Evolutionary conservation across 345 rosid genomes (phyloP).

Genomic region (Ceriops zippeliana): DNA sequence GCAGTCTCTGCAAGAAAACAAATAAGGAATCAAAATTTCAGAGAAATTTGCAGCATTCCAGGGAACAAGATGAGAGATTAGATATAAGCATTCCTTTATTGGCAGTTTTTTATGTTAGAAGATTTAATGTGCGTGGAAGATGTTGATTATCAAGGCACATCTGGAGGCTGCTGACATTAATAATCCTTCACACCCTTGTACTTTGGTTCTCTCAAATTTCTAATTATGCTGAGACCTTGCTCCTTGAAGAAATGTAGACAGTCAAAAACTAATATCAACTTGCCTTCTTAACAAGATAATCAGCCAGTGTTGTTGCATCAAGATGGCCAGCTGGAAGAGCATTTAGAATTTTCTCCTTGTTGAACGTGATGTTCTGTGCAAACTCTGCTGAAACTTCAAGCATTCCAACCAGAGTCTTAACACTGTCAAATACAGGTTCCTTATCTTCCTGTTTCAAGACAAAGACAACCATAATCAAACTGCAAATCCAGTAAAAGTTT

Average conservation of each 20-base stretch:
- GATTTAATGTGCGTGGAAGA: background rate
- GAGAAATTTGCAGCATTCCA: background rate
- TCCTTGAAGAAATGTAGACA: background rate
- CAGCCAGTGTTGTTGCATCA: conserved; percentile 95
- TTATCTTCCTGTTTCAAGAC: conserved; percentile 73
- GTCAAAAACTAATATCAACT: conserved; percentile 14
- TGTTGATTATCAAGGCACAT: no score
- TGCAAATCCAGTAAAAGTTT: background rate
- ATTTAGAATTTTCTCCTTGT: conserved; percentile 54
- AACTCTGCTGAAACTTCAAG: conserved; percentile 93
- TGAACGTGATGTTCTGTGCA: conserved; percentile 78
- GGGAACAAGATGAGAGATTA: background rate
- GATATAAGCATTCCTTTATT: background rate
- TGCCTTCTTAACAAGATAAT: conserved; percentile 91
- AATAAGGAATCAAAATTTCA: background rate
- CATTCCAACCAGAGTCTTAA: conserved; percentile 78
- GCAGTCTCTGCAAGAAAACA: conserved; percentile 56
- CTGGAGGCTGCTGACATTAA: no score
- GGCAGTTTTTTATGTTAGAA: background rate
- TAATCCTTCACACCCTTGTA: no score
- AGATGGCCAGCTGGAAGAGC: conserved; percentile 89
- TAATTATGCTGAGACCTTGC: no score
- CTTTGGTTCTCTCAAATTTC: background rate
- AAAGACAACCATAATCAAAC: conserved; percentile 6
- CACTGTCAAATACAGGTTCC: conserved; percentile 87